A percentile compares a stretch with the other conserved stretches of the same genome.
These are phyloP conservation scores for Fomitopsis serialis DNA, from an alignment of 768 basidiomycete genomes.

Conservation along the genomic window DNA sequence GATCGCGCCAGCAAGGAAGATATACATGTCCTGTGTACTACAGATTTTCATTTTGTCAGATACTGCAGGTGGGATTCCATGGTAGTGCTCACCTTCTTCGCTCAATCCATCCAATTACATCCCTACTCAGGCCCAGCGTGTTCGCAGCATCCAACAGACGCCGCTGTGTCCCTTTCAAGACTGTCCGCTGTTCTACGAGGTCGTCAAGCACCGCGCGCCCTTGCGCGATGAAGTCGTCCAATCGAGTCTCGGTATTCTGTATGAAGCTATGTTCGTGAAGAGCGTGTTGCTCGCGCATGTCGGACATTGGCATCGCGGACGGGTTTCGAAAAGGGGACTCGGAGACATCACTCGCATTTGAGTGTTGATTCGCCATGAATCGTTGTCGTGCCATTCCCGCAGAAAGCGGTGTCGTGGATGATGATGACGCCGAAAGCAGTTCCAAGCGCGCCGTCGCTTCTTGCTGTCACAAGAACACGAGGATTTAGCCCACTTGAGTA, in stretches of 20 bases:
- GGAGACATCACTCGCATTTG: conserved; percentile 38
- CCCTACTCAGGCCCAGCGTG: conserved; percentile 86
- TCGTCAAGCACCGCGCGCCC: conserved; percentile 90
- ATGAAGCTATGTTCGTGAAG: conserved; percentile 88
- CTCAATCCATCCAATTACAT: conserved; percentile 98
- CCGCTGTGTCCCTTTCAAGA: conserved; percentile 92
- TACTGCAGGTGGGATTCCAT: background rate
- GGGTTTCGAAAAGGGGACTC: conserved; percentile 82
- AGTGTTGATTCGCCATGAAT: conserved; percentile 35
- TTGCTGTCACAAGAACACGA: conserved; percentile 44
- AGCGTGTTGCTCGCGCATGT: conserved; percentile 69
- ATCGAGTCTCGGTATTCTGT: conserved; percentile 68
- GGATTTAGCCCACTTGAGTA: no score
- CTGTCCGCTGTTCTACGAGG: conserved; percentile 85
- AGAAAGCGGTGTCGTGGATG: conserved; percentile 27
- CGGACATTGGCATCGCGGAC: conserved; percentile 44
- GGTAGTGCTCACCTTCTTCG: conserved; percentile 64
- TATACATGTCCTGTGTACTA: conserved; percentile 94
- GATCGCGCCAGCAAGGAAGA: conserved; percentile 79
- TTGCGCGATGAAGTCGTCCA: conserved; percentile 91
- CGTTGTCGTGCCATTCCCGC: conserved; percentile 64
- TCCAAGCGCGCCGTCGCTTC: conserved; percentile 57
- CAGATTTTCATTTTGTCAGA: background rate
- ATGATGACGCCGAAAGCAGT: conserved; percentile 47
- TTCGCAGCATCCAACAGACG: conserved; percentile 87